Percentiles rank a stretch among this genome's conserved stretches.
Conservation (phyloP, 306 rosid genomes). For the Comarum palustre region DNA sequence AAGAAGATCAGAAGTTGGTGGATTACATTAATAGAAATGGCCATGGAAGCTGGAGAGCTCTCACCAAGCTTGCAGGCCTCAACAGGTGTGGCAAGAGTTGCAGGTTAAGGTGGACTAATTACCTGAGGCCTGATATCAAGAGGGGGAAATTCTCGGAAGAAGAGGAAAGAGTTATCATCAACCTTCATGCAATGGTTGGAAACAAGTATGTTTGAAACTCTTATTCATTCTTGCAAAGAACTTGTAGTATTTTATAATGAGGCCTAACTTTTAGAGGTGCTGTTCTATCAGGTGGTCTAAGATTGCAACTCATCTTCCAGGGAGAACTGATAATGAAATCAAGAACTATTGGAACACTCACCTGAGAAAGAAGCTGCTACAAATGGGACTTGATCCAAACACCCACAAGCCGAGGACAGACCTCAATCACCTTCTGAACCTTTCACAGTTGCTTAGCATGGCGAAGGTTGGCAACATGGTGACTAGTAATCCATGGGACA, state of each 20-base stretch:
- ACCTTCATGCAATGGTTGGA: slow-evolving; percentile 78
- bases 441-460: slow-evolving; percentile 49
- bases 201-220: slow-evolving; percentile 49
- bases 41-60: slow-evolving; percentile 80
- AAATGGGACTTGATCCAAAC: slow-evolving; percentile 82
- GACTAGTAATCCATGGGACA: slow-evolving; percentile 32
- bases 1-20: slow-evolving; percentile 69
- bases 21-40: slow-evolving; percentile 57
- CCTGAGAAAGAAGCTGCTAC: slow-evolving; percentile 75
- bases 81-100: slow-evolving; percentile 94
- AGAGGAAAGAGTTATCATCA: slow-evolving; percentile 63
- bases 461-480: slow-evolving; percentile 29
- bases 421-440: slow-evolving; percentile 50
- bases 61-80: slow-evolving; percentile 75
- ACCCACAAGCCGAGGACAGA: slow-evolving; percentile 90
- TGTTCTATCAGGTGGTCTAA: slow-evolving; percentile 67
- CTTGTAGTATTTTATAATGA: background rate
- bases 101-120: slow-evolving; percentile 81
- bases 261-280: slow-evolving; percentile 5
- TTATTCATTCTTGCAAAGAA: background rate
- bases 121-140: slow-evolving; percentile 84
- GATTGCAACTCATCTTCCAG: slow-evolving; percentile 79
- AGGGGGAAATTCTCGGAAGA: slow-evolving; percentile 78
- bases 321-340: slow-evolving; percentile 84
- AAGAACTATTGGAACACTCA: slow-evolving; percentile 87